Evolutionary conservation across 2,329 filamentous ascomycete species (phyloP).

Genomic region (Diplocarpon mali): DNA sequence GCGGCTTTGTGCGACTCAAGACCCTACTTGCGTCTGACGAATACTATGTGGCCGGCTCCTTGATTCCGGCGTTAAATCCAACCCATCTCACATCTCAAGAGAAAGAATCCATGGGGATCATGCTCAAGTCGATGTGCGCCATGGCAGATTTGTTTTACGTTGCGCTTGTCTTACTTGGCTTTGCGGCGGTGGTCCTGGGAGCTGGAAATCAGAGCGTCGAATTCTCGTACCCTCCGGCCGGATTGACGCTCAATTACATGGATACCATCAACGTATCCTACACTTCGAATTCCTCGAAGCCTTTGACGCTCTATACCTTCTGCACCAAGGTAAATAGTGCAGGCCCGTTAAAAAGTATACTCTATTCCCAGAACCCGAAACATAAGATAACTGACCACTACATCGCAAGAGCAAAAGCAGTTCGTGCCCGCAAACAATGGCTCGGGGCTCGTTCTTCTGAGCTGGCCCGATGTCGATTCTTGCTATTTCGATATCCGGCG

Average conservation of each 20-base stretch:
- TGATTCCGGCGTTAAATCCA: too few relatives aligned
- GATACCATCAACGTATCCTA: slow-evolving; percentile 19
- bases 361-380: not conserved
- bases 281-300: slow-evolving; percentile 11
- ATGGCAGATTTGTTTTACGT: not conserved
- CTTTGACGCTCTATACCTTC: slow-evolving; percentile 12
- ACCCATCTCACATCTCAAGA: too few relatives aligned
- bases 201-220: slow-evolving; percentile 11
- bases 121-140: too few relatives aligned
- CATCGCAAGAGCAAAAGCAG: slow-evolving; percentile 5
- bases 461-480: slow-evolving; percentile 7
- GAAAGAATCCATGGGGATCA: too few relatives aligned
- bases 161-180: not conserved
- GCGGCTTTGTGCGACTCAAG: too few relatives aligned
- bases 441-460: slow-evolving; percentile 9
- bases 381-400: not conserved
- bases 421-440: slow-evolving; percentile 10
- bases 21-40: too few relatives aligned
- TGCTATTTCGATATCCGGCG: slow-evolving; percentile 17
- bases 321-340: slow-evolving; percentile 6
- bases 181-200: not conserved
- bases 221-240: slow-evolving; percentile 16
- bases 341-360: not conserved
- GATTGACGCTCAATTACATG: slow-evolving; percentile 12
- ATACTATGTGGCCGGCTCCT: too few relatives aligned